Conservation (phyloP, 2,329 filamentous ascomycete genomes). For the Neobulgaria alba region DNA sequence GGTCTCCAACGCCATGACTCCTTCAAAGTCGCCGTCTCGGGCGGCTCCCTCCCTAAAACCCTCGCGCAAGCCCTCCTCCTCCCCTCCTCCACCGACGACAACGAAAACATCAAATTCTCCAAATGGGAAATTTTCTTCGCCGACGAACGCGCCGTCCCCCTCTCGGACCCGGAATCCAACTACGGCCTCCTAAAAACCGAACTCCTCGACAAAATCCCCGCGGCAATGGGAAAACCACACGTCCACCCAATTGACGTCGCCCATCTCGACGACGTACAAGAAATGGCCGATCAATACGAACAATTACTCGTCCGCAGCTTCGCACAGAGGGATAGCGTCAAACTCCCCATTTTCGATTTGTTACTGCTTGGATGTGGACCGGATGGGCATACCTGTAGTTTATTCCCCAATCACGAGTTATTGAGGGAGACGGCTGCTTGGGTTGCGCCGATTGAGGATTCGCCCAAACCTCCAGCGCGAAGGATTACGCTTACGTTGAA, state of each 20-base stretch:
- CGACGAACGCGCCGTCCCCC: slow-evolving; percentile 89
- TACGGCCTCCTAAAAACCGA: slow-evolving; percentile 82
- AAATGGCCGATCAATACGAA: slow-evolving; percentile 91
- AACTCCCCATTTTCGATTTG: slow-evolving; percentile 89
- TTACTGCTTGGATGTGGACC: slow-evolving; percentile 89
- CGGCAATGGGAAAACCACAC: slow-evolving; percentile 50
- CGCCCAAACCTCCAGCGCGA: slow-evolving; percentile 84
- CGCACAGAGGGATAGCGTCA: slow-evolving; percentile 86
- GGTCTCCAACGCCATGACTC: slow-evolving; percentile 70
- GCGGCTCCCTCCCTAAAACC: slow-evolving; percentile 83
- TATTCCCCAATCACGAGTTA: slow-evolving; percentile 85
- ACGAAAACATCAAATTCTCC: slow-evolving; percentile 66
- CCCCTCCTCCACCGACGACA: slow-evolving; percentile 35
- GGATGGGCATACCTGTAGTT: slow-evolving; percentile 92
- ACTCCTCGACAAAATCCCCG: slow-evolving; percentile 79
- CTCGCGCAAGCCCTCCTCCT: slow-evolving; percentile 76
- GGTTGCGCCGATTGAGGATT: slow-evolving; percentile 87
- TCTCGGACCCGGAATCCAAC: slow-evolving; percentile 90
- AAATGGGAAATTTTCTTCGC: slow-evolving; percentile 99
- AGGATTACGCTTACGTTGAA: slow-evolving; percentile 89
- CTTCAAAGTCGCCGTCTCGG: slow-evolving; percentile 91
- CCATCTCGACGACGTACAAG: slow-evolving; percentile 67
- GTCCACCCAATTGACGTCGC: slow-evolving; percentile 71
- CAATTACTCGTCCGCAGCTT: slow-evolving; percentile 78
- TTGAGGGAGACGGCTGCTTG: slow-evolving; percentile 82